These are phyloP conservation scores for Cystoisospora suis DNA, from an alignment of 169 alveolate genomes.

Conservation along the genomic window DNA sequence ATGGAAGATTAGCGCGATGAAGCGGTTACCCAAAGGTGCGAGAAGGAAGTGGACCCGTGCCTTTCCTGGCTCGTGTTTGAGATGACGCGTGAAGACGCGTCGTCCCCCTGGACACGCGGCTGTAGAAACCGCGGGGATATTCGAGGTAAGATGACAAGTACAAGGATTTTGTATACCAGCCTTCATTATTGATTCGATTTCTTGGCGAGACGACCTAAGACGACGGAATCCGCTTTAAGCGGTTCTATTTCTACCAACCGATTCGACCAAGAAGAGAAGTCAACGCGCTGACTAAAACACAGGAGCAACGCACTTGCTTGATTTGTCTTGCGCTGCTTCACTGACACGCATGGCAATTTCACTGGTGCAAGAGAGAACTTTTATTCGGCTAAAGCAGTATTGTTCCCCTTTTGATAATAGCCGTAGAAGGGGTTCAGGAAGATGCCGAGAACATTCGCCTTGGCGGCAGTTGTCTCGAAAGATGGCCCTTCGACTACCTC, in stretches of 20 bases:
- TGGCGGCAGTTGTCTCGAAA: too few relatives aligned
- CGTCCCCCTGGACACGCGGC: background rate
- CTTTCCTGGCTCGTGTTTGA: conserved; percentile 35
- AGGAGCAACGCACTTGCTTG: conserved; percentile 30
- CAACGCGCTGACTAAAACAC: too few relatives aligned
- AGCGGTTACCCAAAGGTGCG: conserved; percentile 38
- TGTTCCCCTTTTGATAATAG: background rate
- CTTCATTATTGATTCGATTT: too few relatives aligned
- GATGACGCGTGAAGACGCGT: background rate
- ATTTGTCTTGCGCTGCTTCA: background rate
- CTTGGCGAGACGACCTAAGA: too few relatives aligned
- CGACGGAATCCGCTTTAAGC: too few relatives aligned
- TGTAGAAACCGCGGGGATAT: conserved; percentile 24
- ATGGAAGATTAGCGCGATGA: too few relatives aligned
- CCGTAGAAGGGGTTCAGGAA: background rate
- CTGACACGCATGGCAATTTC: background rate
- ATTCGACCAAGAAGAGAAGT: too few relatives aligned
- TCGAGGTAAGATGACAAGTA: too few relatives aligned
- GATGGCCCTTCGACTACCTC: too few relatives aligned
- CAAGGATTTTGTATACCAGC: too few relatives aligned
- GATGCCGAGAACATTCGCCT: too few relatives aligned
- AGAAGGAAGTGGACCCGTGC: background rate
- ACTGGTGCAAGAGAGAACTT: conserved; percentile 14
- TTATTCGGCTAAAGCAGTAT: background rate
- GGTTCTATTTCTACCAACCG: too few relatives aligned